A percentile compares a stretch with the other conserved stretches of the same genome.
These are phyloP conservation scores for Scheffersomyces ergatensis DNA, from an alignment of 805 yeast genomes.

Conservation along the genomic window DNA sequence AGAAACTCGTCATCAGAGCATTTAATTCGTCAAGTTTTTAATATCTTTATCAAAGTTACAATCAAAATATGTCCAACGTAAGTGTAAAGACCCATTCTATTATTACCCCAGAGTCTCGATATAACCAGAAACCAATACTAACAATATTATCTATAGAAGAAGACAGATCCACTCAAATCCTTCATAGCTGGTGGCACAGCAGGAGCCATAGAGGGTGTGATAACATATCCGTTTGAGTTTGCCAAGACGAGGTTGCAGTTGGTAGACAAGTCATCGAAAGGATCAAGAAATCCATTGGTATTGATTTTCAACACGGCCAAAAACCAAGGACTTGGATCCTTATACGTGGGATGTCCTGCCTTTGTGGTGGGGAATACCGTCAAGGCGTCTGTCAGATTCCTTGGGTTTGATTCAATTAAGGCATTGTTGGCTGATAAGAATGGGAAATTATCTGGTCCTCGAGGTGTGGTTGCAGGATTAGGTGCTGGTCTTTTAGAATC, in stretches of 20 bases:
- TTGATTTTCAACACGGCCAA: conserved; percentile 72
- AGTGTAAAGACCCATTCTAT: too few relatives aligned
- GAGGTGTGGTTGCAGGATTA: conserved; percentile 95
- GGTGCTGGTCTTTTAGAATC: conserved; percentile 96
- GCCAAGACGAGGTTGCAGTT: conserved; percentile 93
- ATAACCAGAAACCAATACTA: not conserved
- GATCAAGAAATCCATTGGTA: conserved; percentile 80
- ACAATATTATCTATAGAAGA: conserved; percentile 6
- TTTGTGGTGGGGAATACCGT: conserved; percentile 94
- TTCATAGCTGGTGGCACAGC: conserved; percentile 95
- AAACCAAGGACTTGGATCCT: conserved; percentile 72
- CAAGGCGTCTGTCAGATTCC: conserved; percentile 91
- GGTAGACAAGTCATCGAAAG: conserved; percentile 58
- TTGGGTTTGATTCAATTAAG: conserved; percentile 89
- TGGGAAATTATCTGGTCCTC: conserved; percentile 83
- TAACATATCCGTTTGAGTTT: conserved; percentile 95
- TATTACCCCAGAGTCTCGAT: too few relatives aligned
- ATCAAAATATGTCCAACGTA: too few relatives aligned
- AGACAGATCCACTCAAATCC: conserved; percentile 73
- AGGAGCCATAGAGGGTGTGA: conserved; percentile 90
- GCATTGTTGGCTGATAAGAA: conserved; percentile 71
- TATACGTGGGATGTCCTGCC: conserved; percentile 96
- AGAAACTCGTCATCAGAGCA: too few relatives aligned
- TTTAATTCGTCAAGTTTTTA: too few relatives aligned
- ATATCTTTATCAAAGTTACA: too few relatives aligned